These are phyloP conservation scores for Phytophthora capsici DNA, from an alignment of 352 stramenopile species.

Conservation along the genomic window DNA sequence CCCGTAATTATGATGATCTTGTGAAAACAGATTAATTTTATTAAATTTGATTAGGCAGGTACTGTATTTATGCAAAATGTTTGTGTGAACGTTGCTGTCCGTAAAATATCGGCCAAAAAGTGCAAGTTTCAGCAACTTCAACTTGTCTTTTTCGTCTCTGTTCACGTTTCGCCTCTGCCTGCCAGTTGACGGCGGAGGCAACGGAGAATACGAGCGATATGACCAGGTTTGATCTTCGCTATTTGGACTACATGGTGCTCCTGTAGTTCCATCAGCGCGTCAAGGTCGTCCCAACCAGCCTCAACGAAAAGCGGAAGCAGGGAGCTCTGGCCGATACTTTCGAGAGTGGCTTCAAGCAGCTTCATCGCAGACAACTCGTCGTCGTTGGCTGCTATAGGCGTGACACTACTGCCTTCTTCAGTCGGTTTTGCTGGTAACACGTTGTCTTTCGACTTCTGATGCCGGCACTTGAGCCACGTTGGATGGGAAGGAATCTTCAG, in stretches of 20 bases:
- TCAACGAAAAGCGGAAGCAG: constrained; percentile 18
- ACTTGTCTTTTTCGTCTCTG: too few species aligned
- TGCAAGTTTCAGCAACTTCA: too few species aligned
- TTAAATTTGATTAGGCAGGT: neutral
- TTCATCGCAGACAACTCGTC: neutral
- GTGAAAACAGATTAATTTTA: neutral
- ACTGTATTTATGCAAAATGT: neutral
- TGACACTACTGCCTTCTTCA: neutral
- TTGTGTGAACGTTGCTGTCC: too few species aligned
- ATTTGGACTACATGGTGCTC: too few species aligned
- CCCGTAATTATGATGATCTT: neutral
- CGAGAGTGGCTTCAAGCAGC: constrained; percentile 11
- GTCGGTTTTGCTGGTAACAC: neutral
- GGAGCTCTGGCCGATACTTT: constrained; percentile 16
- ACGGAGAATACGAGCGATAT: too few species aligned
- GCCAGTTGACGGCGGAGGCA: too few species aligned
- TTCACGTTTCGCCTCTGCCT: too few species aligned
- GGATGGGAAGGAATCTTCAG: constrained; percentile 8
- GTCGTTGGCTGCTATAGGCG: neutral
- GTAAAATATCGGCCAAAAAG: too few species aligned
- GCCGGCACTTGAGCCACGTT: constrained; percentile 8
- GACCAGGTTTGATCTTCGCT: too few species aligned
- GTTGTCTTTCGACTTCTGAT: constrained; percentile 1
- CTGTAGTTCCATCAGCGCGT: constrained; percentile 9
- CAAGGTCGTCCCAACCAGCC: constrained; percentile 35